These are phyloP conservation scores for Dactylellina leptospora DNA, from an alignment of 2,329 filamentous ascomycete species.

Conservation along the genomic window DNA sequence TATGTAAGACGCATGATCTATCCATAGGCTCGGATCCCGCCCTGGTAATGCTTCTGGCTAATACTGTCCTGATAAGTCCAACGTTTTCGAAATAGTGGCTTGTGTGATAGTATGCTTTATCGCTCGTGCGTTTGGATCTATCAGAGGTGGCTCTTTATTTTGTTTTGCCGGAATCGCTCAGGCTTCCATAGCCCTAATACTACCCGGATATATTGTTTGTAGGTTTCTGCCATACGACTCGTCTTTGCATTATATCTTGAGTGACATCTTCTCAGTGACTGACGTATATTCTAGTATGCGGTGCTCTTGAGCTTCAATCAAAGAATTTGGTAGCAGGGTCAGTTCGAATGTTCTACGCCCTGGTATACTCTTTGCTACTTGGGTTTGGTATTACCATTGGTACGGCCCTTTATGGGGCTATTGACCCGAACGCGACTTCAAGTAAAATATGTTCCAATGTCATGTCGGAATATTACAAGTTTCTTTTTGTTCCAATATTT, in stretches of 20 bases:
- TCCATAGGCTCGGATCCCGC: too few species aligned
- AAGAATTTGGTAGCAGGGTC: slow-evolving; percentile 74
- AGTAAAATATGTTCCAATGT: slow-evolving; percentile 63
- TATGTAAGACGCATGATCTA: slow-evolving; percentile 65
- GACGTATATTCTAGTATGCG: slow-evolving; percentile 60
- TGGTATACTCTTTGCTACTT: slow-evolving; percentile 76
- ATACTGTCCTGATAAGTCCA: slow-evolving; percentile 61
- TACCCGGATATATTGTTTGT: slow-evolving; percentile 73
- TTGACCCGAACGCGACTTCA: slow-evolving; percentile 67
- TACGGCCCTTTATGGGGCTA: slow-evolving; percentile 70
- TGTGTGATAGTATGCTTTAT: slow-evolving; percentile 74
- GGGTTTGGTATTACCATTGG: slow-evolving; percentile 77
- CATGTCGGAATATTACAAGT: slow-evolving; percentile 67
- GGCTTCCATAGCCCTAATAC: slow-evolving; percentile 77
- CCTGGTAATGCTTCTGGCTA: too few species aligned
- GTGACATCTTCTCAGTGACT: neutral
- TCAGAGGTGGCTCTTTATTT: slow-evolving; percentile 68
- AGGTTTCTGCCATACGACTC: slow-evolving; percentile 21
- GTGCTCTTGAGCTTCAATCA: slow-evolving; percentile 73
- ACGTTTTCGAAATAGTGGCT: slow-evolving; percentile 72
- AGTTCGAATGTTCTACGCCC: slow-evolving; percentile 77
- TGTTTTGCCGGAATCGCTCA: slow-evolving; percentile 78
- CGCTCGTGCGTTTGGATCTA: slow-evolving; percentile 74
- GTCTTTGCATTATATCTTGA: too few species aligned
- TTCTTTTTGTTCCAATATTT: slow-evolving; percentile 78